Conservation (phyloP, 768 basidiomycete genomes). For the Tephrocybe sp. region DNA sequence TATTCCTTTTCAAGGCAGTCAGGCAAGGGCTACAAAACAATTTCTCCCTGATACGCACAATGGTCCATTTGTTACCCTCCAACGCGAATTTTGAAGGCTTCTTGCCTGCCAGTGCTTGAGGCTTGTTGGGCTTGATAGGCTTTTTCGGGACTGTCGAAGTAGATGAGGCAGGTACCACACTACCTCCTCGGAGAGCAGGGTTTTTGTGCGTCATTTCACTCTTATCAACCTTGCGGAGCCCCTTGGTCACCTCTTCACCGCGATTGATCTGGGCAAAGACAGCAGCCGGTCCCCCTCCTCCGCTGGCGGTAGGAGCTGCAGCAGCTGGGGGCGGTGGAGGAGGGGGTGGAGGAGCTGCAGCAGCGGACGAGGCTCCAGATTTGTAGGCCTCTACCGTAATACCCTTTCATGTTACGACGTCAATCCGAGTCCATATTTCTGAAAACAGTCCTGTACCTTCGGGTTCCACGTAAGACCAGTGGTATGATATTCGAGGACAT, state of each 20-base stretch:
- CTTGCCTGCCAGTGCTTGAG: conserved; percentile 78
- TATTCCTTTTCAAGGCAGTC: conserved; percentile 66
- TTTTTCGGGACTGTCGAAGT: conserved; percentile 48
- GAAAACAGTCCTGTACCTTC: conserved; percentile 43
- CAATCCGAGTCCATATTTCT: neutral
- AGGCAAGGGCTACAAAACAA: neutral
- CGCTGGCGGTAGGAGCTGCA: conserved; percentile 39
- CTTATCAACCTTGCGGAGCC: conserved; percentile 89
- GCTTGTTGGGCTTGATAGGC: conserved; percentile 82
- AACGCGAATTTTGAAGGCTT: conserved; percentile 87
- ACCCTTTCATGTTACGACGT: conserved; percentile 38
- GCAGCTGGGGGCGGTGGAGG: conserved; percentile 53
- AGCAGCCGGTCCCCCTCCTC: conserved; percentile 60
- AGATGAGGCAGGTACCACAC: conserved; percentile 39
- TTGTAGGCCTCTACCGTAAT: conserved; percentile 55
- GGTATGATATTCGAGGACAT: conserved; percentile 81
- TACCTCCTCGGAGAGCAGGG: conserved; percentile 74
- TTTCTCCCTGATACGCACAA: conserved; percentile 49
- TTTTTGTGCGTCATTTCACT: conserved; percentile 99
- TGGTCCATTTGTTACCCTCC: conserved; percentile 91
- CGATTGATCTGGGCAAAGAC: conserved; percentile 91
- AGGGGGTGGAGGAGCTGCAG: conserved; percentile 55
- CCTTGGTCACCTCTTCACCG: conserved; percentile 86
- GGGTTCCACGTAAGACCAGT: conserved; percentile 90
- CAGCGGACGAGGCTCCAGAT: conserved; percentile 36